These are phyloP conservation scores for Mycena belliarum DNA, from an alignment of 768 basidiomycete genomes.

Conservation along the genomic window DNA sequence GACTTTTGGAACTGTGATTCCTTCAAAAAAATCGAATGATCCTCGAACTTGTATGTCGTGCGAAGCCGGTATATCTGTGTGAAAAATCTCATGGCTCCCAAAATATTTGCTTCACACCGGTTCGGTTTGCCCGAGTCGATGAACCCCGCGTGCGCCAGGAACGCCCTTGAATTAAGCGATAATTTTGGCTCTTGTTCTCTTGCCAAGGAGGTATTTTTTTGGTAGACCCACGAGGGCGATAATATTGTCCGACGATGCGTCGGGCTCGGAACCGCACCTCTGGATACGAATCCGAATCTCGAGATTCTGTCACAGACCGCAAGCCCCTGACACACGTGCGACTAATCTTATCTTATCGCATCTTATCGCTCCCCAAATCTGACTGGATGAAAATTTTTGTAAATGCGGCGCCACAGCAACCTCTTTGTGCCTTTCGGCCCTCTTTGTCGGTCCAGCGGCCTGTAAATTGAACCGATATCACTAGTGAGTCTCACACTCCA, in stretches of 20 bases:
- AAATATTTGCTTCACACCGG: no score
- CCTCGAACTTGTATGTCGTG: neutral
- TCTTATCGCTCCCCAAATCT: neutral
- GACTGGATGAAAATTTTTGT: neutral
- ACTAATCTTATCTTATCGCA: neutral
- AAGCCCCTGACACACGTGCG: no score
- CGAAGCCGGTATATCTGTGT: neutral
- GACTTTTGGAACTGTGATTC: neutral
- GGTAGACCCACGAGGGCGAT: no score
- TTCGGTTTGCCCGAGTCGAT: no score
- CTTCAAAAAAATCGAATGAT: no score
- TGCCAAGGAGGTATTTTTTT: no score
- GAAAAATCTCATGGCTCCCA: no score
- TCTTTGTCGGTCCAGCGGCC: neutral
- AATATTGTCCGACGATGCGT: no score
- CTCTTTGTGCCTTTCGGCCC: neutral
- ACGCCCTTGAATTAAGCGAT: no score
- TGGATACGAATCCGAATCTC: neutral
- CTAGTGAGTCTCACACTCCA: slow-evolving; percentile 3
- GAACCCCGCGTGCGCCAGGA: no score
- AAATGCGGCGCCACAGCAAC: neutral
- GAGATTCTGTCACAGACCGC: no score
- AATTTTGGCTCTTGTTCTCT: no score
- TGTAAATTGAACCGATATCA: neutral
- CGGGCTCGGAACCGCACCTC: neutral